Evolutionary conservation across 805 yeast genomes (phyloP), one percentile per base, ranked within the genome.

Genomic region (Maudiozyma pseudohumilis): DNA sequence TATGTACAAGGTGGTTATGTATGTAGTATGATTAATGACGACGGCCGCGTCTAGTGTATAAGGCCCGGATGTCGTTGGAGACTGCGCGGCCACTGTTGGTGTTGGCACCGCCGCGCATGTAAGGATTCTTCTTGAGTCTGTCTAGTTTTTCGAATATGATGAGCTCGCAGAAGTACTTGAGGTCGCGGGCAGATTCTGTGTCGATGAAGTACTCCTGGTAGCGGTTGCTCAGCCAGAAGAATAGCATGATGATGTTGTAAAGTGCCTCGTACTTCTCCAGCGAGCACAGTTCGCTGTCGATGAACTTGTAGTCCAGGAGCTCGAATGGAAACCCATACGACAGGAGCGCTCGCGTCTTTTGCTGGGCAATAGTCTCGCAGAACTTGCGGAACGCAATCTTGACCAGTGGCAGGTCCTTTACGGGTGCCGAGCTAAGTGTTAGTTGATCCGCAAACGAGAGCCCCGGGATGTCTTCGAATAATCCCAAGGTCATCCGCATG

Each of bases 151-250:
- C 64, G 41, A 65, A 66, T 27, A 67, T 66, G 30, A 59, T 59
- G 43, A 62, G 48, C 42, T 88, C 95, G 36, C 86, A 75, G 42
- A 83, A 60, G 21, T 72, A 63, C 53, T 82, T 82, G 48, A 85
- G 58, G 39, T 81, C 83, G 18, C 59, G 55, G 0, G 95, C 95
- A 33, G 85, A 72, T 41, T 78, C 83, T 12, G 75, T 66, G 56
- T 86, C 95, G 13, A 81, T 72, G 48, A 87, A 84, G 35, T 75
- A 69, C 22, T 80, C 75, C 1, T 96, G 95, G 65, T 80, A 89
- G 50, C 96, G 66, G 55, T 84, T 88, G 38, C 83, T 70, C 43
- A 89, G 65, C 98, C 98, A 89, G 53, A 85, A 64, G 52, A 75
- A 89, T 6, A 83, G 60, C 47, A 77, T 69, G 13, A 84, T 68